Percentiles rank a stretch among this genome's conserved stretches.
Evolutionary conservation across 768 basidiomycete species (phyloP).

Genomic region (Sarcomyxa edulis): DNA sequence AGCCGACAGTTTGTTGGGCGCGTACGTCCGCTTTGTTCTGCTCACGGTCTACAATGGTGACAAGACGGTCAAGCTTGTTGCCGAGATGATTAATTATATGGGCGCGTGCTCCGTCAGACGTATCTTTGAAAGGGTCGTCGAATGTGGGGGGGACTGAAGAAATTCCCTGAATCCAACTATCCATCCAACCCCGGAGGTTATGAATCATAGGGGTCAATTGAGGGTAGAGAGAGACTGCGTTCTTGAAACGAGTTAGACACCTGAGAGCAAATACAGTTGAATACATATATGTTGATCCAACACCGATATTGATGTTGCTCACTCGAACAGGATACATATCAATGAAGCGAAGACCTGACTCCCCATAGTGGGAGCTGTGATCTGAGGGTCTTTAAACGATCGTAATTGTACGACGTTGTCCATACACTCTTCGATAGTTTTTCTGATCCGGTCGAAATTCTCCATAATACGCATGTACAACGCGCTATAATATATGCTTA

Average conservation of each 20-base stretch:
- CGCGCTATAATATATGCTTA: conserved; percentile 30
- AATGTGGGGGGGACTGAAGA: conserved; percentile 33
- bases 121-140: conserved; percentile 33
- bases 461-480: conserved; percentile 41
- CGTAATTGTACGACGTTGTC: conserved; percentile 25
- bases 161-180: conserved; percentile 41
- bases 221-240: conserved; percentile 41
- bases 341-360: conserved; percentile 41
- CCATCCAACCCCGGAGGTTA: conserved; percentile 39
- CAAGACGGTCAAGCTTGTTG: conserved; percentile 26
- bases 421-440: conserved; percentile 36
- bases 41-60: conserved; percentile 49
- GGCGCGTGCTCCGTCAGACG: conserved; percentile 24
- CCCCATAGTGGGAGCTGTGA: conserved; percentile 22
- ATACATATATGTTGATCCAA: not conserved
- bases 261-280: conserved; percentile 21
- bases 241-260: conserved; percentile 54
- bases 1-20: conserved; percentile 11
- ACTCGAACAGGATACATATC: conserved; percentile 48
- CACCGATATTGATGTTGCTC: conserved; percentile 10
- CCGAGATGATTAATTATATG: conserved; percentile 31
- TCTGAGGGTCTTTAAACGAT: conserved; percentile 26
- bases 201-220: conserved; percentile 33
- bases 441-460: conserved; percentile 36
- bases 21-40: conserved; percentile 24